Base-by-base conservation (phyloP, 2,329 filamentous ascomycete genomes). In the Trichoderma endophyticum region DNA sequence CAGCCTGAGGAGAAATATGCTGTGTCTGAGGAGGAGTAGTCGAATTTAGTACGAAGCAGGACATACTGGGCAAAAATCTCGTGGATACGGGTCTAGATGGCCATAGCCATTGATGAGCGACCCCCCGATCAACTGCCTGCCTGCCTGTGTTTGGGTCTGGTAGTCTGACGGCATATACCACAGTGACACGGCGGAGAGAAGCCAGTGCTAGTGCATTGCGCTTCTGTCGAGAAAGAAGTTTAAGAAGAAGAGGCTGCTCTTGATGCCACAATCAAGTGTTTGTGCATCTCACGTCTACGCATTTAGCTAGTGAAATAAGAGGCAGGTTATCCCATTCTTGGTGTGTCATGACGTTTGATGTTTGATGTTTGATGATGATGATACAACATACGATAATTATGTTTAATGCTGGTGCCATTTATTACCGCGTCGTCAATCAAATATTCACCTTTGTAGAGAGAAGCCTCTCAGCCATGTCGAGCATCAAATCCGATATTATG, bases 1-100 rank as follows among this genome's bases (percentile, higher is more conserved):
- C 87, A 88, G 86, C 86, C 86, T 86, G 80, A 76, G 21, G 74
- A 79, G 80, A 72, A 70, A 75, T 77, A 77, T 76, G 77, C 71
- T 71, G 75, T 75, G 74, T 73, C 73, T 73, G 51, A 76, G 71
- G 73, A 74, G 30, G 61, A 70, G 36, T 39, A 70, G 30, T 39
- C 57, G 57, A 54, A 26, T 32, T 62, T 61, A 70, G 66, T 61
- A 57, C 28, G 66, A 60, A 73, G 72, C 68, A 74, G 67, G 73
- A 75, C 74, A 75, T 70, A 70, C 69, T 69, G 72, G 74, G 71
- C 69, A 66, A 73, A 63, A 73, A 67, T 69, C 65, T 60, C 21
- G 64, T 70, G 64, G 70, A 70, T 62, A 73, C 65, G 68, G 66
- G 66, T 70, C 61, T 67, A 61, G 54, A 65, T 72, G 70, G 74